Evolutionary conservation across 2,329 filamentous ascomycete genomes (phyloP), one percentile per base, ranked within the genome.

Genomic region (Colletotrichum godetiae): DNA sequence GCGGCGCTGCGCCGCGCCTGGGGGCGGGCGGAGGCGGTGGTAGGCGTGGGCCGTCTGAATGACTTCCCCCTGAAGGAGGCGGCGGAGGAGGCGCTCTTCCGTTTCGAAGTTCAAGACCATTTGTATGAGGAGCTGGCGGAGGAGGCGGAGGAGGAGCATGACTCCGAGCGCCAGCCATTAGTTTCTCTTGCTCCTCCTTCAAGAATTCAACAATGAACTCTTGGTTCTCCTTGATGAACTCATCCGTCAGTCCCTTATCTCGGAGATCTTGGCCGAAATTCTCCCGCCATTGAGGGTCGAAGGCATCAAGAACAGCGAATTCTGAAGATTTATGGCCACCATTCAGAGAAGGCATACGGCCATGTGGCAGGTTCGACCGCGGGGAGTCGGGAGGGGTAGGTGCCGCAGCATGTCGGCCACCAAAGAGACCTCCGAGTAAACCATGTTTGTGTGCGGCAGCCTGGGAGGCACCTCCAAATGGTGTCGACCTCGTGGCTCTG

Each of bases 401-500:
- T 8, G 88, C 86, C 60, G 90, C 90, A 42, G 88, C 88, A 79
- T 92, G 89, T 76, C 88, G 87, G 75, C 89, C 86, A 76, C 87
- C 85, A 78, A 92, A 92, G 22, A 92, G 84, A 65, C 90, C 88
- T 69, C 91, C 90, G n/a, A 92, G 83, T 72, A 92, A 80, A 24
- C 86, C 80, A 76, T 85, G 81, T 66, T 81, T 84, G 75, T 86
- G 84, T 57, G 82, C 83, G 79, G 82, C 85, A 63, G 81, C 79
- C 31, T 74, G 78, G 27, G 82, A 79, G 37, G 83, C 76, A 62
- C 89, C 89, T 68, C 89, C 90, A 78, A 97, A 98, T 0, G 94
- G 92, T 42, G 93, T 96, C 75, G 91, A 88, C 81, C 88, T 92
- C 3, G 95, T 98, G 75, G 92, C 92, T 85, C 97, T 97, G 85